Percentiles rank a stretch among this genome's conserved stretches.
These are phyloP conservation scores for Furcasterigmium sp. DNA, from an alignment of 2,329 filamentous ascomycete species.

Conservation along the genomic window DNA sequence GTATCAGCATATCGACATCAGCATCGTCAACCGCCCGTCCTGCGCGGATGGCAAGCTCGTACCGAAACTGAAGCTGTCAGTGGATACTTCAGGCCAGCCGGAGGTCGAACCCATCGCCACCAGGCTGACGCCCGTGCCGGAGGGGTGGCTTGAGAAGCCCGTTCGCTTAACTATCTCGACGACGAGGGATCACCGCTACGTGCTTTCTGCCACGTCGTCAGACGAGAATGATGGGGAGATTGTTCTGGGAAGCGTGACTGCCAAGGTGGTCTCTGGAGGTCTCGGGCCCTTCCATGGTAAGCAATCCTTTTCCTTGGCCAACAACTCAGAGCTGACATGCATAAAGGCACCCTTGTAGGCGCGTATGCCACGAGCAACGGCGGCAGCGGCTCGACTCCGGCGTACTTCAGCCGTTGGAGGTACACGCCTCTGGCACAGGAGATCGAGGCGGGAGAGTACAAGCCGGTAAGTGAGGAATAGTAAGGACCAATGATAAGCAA, in stretches of 20 bases:
- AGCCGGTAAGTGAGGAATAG: neutral
- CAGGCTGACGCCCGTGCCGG: slow-evolving; percentile 25
- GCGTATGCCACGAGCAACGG: slow-evolving; percentile 50
- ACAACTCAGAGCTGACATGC: neutral
- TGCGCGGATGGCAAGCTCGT: slow-evolving; percentile 21
- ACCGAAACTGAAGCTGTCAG: slow-evolving; percentile 14
- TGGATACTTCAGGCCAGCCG: neutral
- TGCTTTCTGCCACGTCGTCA: slow-evolving; percentile 29
- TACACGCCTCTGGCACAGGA: slow-evolving; percentile 25
- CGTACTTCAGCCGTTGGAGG: slow-evolving; percentile 42
- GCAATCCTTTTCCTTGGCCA: slow-evolving; percentile 5
- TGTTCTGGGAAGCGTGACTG: slow-evolving; percentile 26
- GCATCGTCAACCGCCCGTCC: slow-evolving; percentile 19
- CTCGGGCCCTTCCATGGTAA: slow-evolving; percentile 24
- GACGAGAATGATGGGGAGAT: slow-evolving; percentile 21
- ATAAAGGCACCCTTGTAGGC: slow-evolving; percentile 40
- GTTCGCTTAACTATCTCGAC: slow-evolving; percentile 37
- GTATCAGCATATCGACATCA: slow-evolving; percentile 45
- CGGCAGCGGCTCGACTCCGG: slow-evolving; percentile 31
- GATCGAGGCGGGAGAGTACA: neutral
- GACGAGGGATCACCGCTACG: slow-evolving; percentile 39
- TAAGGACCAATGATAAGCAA: too few species aligned
- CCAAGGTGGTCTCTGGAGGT: slow-evolving; percentile 6
- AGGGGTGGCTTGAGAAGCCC: slow-evolving; percentile 24
- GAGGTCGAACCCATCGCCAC: slow-evolving; percentile 21